Conservation (phyloP, 805 yeast species). For the Komagataella kurtzmanii region DNA sequence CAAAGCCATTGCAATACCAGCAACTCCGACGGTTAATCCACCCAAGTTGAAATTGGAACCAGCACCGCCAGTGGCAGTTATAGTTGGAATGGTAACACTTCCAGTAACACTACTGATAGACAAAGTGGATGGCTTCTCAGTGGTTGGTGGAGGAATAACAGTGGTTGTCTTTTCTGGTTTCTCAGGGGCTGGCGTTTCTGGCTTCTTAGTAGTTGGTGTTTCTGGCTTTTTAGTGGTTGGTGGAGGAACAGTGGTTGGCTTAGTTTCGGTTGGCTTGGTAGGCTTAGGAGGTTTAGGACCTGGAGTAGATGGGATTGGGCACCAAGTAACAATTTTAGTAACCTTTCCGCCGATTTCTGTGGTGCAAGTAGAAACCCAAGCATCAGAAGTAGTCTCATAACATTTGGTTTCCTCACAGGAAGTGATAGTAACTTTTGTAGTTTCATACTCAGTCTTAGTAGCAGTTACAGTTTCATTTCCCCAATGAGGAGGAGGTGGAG, state of each 20-base stretch:
- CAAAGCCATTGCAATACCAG: neutral
- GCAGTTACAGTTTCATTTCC: neutral
- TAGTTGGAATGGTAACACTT: neutral
- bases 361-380: neutral
- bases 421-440: neutral
- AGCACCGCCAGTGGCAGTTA: neutral
- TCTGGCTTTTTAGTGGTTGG: no score
- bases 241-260: neutral
- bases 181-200: no score
- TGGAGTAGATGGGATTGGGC: neutral
- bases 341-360: neutral
- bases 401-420: neutral
- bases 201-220: no score
- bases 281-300: neutral
- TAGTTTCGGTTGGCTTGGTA: neutral
- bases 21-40: neutral
- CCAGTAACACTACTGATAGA: neutral
- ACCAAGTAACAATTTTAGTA: neutral
- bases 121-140: neutral
- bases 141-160: neutral
- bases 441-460: neutral
- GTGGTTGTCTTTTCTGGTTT: no score
- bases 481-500: neutral
- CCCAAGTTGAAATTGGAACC: neutral
- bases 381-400: neutral